Conservation (phyloP, 176 grass and related monocot genomes). For the Rhynchospora pubera region DNA sequence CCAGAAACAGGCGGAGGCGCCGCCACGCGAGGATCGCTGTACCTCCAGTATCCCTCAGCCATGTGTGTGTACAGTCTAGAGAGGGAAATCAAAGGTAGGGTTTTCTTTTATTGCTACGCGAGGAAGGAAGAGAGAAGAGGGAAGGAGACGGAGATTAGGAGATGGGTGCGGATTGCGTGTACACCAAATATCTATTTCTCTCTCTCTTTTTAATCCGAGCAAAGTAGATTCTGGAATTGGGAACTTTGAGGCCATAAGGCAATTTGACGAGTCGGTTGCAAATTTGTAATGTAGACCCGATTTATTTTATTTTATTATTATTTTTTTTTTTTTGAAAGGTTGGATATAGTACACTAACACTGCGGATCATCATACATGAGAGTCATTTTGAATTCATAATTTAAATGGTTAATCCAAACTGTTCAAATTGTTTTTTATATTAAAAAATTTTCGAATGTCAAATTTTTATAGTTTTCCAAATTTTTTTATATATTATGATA, state of each 20-base stretch:
- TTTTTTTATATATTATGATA: too few species aligned
- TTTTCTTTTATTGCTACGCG: not conserved
- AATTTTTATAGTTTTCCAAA: too few species aligned
- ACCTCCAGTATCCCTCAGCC: constrained; percentile 92
- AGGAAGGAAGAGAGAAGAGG: not conserved
- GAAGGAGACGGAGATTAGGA: not conserved
- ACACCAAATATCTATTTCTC: not conserved
- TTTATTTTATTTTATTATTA: too few species aligned
- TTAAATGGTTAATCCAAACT: too few species aligned
- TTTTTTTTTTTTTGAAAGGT: too few species aligned
- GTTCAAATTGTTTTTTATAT: too few species aligned
- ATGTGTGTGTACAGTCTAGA: not conserved
- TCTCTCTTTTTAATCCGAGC: not conserved
- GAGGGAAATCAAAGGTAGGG: not conserved
- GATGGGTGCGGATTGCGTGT: not conserved
- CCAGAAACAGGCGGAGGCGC: constrained; percentile 4
- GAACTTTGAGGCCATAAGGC: not conserved
- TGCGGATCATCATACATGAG: too few species aligned
- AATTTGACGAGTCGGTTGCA: not conserved
- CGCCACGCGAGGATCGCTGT: constrained; percentile 43
- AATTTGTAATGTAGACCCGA: too few species aligned
- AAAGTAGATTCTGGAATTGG: not conserved
- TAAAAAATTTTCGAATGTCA: too few species aligned
- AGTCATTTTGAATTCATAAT: too few species aligned
- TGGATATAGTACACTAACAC: too few species aligned